Base-by-base conservation (phyloP, 1,139 yeast species). In the Magnusiomyces paraingens region DNA sequence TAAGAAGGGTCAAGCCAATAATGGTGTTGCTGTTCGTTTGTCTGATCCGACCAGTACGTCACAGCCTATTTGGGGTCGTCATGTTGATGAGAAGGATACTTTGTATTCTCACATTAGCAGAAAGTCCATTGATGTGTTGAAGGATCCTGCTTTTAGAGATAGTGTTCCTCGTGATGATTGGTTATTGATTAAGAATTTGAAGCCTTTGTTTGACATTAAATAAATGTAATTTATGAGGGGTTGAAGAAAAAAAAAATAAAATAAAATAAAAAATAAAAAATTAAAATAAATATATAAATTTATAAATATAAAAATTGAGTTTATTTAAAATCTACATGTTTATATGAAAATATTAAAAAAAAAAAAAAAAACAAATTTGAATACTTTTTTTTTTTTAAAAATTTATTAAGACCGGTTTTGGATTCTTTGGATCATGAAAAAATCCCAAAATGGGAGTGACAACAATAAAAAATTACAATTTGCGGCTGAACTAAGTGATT, bases 41-140 rank as follows among this genome's bases (percentile, higher is more conserved):
- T 18, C 52, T 22, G 99, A 93, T 57, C 84, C 90, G 64, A 95
- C 96, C 56, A 83, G 94, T 29, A 79, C 90, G 54, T 93, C 88
- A 60, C 96, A 90, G 74, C 98, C 99, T 56, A 84, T 89, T 17
- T 93, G 98, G 98, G 99, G 99, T 59, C 89, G 99, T 77, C 99
- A 93, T 69, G 95, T 93, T 64, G 96, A 90, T 69, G 99, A 93
- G 72, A 77, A 81, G 60, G 99, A 93, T 70, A 79, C 82, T 55
- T 78, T 93, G 68, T 93, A 90, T 73, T 93, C 99, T 12, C 79
- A 86, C 74, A 81, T 93, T 61, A 70, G 94, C 26, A 83, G 99
- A 77, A 86, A 78, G 71, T 86, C 96, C 40, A 91, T 93, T 65
- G 98, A 93, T 70, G 87, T 96, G n/a, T 82, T 93, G 77, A 93